Evolutionary conservation across 352 stramenopile genomes (phyloP).

Genomic region (Phytophthora aleatoria): DNA sequence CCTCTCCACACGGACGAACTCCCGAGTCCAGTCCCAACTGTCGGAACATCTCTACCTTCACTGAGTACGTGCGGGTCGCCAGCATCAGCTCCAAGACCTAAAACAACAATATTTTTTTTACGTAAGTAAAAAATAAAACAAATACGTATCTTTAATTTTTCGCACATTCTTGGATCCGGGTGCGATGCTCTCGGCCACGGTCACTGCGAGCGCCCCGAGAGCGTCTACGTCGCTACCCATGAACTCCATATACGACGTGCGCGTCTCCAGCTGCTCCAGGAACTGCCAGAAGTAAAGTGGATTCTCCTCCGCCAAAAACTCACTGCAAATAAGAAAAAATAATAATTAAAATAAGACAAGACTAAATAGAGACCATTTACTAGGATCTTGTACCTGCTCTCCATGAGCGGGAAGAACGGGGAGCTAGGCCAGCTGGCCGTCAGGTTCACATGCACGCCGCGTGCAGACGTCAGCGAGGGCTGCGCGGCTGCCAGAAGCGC

Average conservation of each 20-base stretch:
- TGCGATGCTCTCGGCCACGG: constrained; percentile 60
- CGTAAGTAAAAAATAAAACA: constrained; percentile 14
- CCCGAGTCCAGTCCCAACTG: constrained; percentile 80
- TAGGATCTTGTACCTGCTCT: constrained; percentile 48
- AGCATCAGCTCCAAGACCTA: constrained; percentile 85
- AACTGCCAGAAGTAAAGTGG: constrained; percentile 81
- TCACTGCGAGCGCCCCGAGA: constrained; percentile 52
- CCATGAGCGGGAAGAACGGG: constrained; percentile 55
- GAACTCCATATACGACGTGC: constrained; percentile 38
- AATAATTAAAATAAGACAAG: background rate
- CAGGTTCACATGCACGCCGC: constrained; percentile 57
- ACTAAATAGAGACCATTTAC: background rate
- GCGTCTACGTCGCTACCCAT: constrained; percentile 53
- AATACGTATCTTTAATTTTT: constrained; percentile 3
- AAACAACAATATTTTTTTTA: constrained; percentile 2
- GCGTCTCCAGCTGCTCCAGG: constrained; percentile 48
- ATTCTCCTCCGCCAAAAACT: constrained; percentile 84
- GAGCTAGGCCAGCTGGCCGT: constrained; percentile 70
- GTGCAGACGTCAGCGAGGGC: constrained; percentile 25
- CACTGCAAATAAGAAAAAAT: constrained; percentile 36
- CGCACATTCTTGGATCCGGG: constrained; percentile 66
- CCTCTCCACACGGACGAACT: constrained; percentile 52
- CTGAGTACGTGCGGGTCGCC: constrained; percentile 76
- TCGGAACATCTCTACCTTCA: constrained; percentile 85
- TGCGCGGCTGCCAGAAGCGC: constrained; percentile 27